phyloP scores from a whole-genome alignment of 148 eudicot species.

The Diospyros kaki region DNA sequence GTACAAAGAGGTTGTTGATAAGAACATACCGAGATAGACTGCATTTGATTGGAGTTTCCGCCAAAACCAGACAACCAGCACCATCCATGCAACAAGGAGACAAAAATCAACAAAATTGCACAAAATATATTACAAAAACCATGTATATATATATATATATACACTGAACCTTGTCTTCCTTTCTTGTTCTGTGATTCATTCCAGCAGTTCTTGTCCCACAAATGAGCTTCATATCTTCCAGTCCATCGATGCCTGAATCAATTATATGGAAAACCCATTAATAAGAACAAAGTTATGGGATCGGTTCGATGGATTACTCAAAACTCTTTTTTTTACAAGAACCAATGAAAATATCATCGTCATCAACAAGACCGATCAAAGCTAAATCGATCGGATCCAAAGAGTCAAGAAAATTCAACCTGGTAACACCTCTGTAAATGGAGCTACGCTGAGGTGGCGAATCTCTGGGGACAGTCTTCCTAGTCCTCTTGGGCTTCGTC shows the following conservation, averaged over 20 bases:
- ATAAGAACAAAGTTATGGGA: background rate
- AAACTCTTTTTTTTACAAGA: background rate
- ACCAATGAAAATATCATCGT: too few relatives aligned
- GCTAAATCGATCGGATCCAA: background rate
- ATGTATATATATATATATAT: background rate
- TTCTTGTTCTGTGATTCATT: slow-evolving; percentile 77
- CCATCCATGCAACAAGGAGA: slow-evolving; percentile 8
- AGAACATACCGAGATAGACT: slow-evolving; percentile 78
- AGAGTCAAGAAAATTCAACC: slow-evolving; percentile 23
- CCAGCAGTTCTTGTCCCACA: slow-evolving; percentile 92
- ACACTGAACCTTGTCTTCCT: slow-evolving; percentile 74
- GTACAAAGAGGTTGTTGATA: background rate
- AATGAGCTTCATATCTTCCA: slow-evolving; percentile 88
- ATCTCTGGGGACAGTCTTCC: slow-evolving; percentile 59
- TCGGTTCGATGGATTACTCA: background rate
- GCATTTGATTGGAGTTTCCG: slow-evolving; percentile 22
- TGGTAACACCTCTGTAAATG: slow-evolving; percentile 72
- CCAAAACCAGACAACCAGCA: slow-evolving; percentile 19
- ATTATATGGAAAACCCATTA: background rate
- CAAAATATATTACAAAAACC: background rate
- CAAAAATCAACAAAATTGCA: background rate
- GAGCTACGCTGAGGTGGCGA: slow-evolving; percentile 79
- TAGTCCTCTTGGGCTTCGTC: slow-evolving; percentile 41
- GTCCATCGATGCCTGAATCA: slow-evolving; percentile 83
- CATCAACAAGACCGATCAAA: background rate